These are phyloP conservation scores for Komagataea norvegica DNA, from an alignment of 1,139 yeast species.

Conservation along the genomic window DNA sequence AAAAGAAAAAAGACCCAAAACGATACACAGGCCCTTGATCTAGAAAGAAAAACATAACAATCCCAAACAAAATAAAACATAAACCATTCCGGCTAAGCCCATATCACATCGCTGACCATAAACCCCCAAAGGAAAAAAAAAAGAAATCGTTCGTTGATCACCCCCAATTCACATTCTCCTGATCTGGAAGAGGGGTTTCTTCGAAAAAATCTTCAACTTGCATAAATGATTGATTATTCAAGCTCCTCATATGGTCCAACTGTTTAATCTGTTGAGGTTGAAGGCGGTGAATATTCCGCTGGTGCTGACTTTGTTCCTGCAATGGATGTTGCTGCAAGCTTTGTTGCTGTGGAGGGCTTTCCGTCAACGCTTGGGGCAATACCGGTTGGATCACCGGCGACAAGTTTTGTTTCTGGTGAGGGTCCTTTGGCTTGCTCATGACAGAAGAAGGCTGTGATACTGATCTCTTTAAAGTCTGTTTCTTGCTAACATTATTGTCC, in stretches of 20 bases:
- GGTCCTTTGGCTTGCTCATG: slow-evolving; percentile 6
- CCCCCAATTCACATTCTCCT: slow-evolving; percentile 9
- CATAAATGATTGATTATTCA: neutral
- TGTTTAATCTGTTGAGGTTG: neutral
- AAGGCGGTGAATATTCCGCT: neutral
- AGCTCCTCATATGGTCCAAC: neutral
- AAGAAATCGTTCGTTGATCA: too few species aligned
- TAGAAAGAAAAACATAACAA: neutral
- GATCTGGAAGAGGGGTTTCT: slow-evolving; percentile 8
- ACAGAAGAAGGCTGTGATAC: slow-evolving; percentile 23
- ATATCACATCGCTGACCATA: too few species aligned
- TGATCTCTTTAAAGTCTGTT: slow-evolving; percentile 21
- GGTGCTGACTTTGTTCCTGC: slow-evolving; percentile 3
- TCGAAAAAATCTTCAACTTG: slow-evolving; percentile 12
- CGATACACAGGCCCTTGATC: neutral
- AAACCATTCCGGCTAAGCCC: too few species aligned
- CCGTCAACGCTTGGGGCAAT: too few species aligned
- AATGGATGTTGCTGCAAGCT: slow-evolving; percentile 1
- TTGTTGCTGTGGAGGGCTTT: too few species aligned
- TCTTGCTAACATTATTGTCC: slow-evolving; percentile 12
- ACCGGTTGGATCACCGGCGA: too few species aligned
- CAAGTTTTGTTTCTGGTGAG: too few species aligned
- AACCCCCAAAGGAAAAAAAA: too few species aligned
- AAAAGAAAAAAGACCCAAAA: neutral
- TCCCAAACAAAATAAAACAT: neutral